A percentile compares a stretch with the other conserved stretches of the same genome.
Conservation (phyloP, 495 filamentous ascomycete genomes). For the Cercophora sp. region DNA sequence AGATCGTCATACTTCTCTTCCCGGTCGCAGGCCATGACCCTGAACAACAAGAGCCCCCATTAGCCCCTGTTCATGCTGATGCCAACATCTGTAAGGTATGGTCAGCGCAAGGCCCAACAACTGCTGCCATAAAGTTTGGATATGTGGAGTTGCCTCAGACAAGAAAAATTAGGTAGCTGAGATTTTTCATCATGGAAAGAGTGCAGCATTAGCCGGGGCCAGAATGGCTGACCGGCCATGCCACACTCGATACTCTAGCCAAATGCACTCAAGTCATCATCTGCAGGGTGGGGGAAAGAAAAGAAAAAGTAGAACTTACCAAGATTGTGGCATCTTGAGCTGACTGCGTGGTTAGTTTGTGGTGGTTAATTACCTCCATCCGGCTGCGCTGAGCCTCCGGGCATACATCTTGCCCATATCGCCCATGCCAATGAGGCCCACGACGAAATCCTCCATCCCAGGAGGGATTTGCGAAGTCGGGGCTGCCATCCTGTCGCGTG, state of each 20-base stretch:
- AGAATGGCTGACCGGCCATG: conserved; percentile 36
- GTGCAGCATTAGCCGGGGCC: conserved; percentile 26
- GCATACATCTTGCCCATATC: conserved; percentile 99
- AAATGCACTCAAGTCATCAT: conserved; percentile 99
- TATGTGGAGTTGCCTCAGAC: conserved; percentile 60
- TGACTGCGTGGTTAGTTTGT: conserved; percentile 11
- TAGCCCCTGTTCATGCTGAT: conserved; percentile 12
- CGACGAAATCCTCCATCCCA: conserved; percentile 59
- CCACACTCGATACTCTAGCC: conserved; percentile 85
- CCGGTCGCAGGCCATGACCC: conserved; percentile 91
- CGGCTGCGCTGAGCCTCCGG: conserved; percentile 74
- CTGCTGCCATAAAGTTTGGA: conserved; percentile 9
- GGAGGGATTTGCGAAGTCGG: conserved; percentile 11
- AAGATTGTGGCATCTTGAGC: conserved; percentile 16
- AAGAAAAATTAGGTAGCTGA: conserved; percentile 91
- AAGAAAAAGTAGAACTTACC: conserved; percentile 14
- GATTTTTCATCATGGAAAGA: conserved; percentile 91
- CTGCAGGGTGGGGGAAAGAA: conserved; percentile 21
- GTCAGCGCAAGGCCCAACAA: conserved; percentile 20
- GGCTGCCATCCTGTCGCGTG: conserved; percentile 16
- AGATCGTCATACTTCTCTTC: conserved; percentile 77
- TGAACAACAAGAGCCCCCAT: conserved; percentile 32
- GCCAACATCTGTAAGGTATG: conserved; percentile 4
- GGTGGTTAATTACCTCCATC: conserved; percentile 89
- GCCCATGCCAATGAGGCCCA: conserved; percentile 98